These are phyloP conservation scores for Exophiala sideris DNA, from an alignment of 2,329 filamentous ascomycete genomes.

Conservation along the genomic window DNA sequence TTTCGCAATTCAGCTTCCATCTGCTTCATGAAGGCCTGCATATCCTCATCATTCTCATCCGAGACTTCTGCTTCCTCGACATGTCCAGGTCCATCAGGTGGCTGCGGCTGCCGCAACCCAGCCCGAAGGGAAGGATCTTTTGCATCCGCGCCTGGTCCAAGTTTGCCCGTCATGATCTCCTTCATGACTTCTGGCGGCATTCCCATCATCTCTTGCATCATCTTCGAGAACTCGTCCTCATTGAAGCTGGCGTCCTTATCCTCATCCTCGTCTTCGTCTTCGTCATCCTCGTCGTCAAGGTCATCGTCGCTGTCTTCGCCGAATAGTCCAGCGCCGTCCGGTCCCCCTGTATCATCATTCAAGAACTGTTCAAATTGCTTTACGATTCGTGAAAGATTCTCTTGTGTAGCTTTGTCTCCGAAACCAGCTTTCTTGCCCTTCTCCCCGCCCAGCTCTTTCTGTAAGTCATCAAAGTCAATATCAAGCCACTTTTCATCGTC, in stretches of 20 bases:
- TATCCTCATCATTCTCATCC: slow-evolving; percentile 44
- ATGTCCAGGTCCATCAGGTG: slow-evolving; percentile 1
- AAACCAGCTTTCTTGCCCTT: slow-evolving; percentile 34
- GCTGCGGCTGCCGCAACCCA: slow-evolving; percentile 8
- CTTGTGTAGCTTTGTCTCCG: slow-evolving; percentile 44
- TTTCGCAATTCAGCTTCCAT: slow-evolving; percentile 48
- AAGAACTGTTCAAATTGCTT: slow-evolving; percentile 90
- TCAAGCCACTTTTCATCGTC: slow-evolving; percentile 91
- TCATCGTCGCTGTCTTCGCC: slow-evolving; percentile 60
- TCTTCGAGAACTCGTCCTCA: slow-evolving; percentile 75
- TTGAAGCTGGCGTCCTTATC: slow-evolving; percentile 77
- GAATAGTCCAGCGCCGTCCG: slow-evolving; percentile 70
- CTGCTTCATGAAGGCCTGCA: slow-evolving; percentile 42
- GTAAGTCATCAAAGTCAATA: slow-evolving; percentile 86
- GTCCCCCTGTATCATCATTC: slow-evolving; percentile 76
- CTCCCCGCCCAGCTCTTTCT: slow-evolving; percentile 66
- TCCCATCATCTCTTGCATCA: slow-evolving; percentile 94
- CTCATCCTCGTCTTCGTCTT: slow-evolving; percentile 60
- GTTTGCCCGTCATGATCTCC: slow-evolving; percentile 28
- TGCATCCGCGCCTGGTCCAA: slow-evolving; percentile 19
- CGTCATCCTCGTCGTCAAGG: slow-evolving; percentile 51
- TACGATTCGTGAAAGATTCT: slow-evolving; percentile 81
- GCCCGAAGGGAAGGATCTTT: slow-evolving; percentile 16
- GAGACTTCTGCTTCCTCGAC: slow-evolving; percentile 32
- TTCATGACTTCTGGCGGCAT: slow-evolving; percentile 45